phyloP scores from a whole-genome alignment of 768 basidiomycete genomes.

The Serendipita sp. region DNA sequence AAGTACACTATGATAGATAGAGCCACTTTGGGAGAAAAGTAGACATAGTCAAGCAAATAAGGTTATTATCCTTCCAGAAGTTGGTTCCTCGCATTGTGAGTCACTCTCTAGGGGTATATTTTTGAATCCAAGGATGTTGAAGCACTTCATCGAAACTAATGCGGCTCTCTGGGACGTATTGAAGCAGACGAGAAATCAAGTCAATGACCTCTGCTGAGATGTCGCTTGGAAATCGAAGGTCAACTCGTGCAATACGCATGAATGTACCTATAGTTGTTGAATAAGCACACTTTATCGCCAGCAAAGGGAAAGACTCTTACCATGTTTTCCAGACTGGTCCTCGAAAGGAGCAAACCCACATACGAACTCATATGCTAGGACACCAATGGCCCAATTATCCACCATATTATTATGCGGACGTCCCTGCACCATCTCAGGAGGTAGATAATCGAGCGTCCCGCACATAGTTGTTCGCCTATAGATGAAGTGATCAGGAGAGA shows the following conservation, averaged over 20 bases:
- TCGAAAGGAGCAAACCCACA: conserved; percentile 30
- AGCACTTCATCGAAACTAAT: neutral
- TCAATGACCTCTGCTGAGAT: conserved; percentile 28
- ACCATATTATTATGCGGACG: conserved; percentile 26
- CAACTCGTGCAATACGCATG: conserved; percentile 21
- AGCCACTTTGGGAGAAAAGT: too few species aligned
- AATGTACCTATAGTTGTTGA: conserved; percentile 21
- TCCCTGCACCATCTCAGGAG: conserved; percentile 33
- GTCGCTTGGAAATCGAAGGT: conserved; percentile 22
- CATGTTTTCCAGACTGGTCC: conserved; percentile 13
- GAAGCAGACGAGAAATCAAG: conserved; percentile 21
- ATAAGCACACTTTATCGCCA: neutral
- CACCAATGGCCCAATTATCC: conserved; percentile 33
- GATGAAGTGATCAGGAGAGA: neutral
- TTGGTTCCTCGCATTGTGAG: neutral
- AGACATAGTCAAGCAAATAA: too few species aligned
- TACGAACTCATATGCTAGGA: conserved; percentile 30
- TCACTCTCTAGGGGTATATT: neutral
- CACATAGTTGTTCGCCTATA: conserved; percentile 26
- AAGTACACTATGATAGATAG: too few species aligned
- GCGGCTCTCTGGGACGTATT: neutral
- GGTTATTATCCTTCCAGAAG: too few species aligned
- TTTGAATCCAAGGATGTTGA: neutral
- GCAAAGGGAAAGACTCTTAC: conserved; percentile 1
- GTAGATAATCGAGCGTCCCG: conserved; percentile 31